These are phyloP conservation scores for Cucumis cinereus DNA, from an alignment of 306 rosid species.

Conservation along the genomic window DNA sequence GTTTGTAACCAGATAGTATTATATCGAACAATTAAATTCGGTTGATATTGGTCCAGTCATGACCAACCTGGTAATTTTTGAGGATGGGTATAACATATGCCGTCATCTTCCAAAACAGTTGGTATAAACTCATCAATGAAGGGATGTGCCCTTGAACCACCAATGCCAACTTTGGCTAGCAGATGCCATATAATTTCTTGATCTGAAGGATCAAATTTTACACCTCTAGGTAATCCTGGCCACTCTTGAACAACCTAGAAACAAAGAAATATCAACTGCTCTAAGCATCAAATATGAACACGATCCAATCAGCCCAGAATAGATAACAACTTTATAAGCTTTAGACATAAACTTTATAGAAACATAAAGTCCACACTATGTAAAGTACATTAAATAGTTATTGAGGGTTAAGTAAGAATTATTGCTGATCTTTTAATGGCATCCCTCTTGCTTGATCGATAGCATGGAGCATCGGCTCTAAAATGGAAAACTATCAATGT, in stretches of 20 bases:
- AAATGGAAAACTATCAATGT: not conserved
- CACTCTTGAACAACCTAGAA: slow-evolving; percentile 15
- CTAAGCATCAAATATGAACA: not conserved
- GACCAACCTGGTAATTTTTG: slow-evolving; percentile 11
- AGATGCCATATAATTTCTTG: slow-evolving; percentile 9
- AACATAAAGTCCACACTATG: not conserved
- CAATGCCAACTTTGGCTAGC: slow-evolving; percentile 11
- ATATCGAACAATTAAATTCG: not conserved
- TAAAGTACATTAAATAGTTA: not conserved
- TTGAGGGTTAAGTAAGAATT: not conserved
- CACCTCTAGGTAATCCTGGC: slow-evolving; percentile 13
- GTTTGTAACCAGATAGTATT: not conserved
- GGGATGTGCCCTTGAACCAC: slow-evolving; percentile 1
- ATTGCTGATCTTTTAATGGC: not conserved
- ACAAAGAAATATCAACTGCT: slow-evolving; percentile 6
- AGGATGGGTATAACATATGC: slow-evolving; percentile 16
- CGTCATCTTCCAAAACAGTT: slow-evolving; percentile 5
- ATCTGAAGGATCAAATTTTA: slow-evolving; percentile 17
- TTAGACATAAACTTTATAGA: not conserved
- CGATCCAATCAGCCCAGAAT: not conserved
- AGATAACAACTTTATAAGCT: not conserved
- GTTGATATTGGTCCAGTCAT: not conserved
- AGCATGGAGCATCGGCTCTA: not conserved
- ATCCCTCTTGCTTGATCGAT: not conserved
- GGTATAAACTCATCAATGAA: slow-evolving; percentile 13